Evolutionary conservation across 257 asterid species (phyloP).

Genomic region (Gentiana dahurica): DNA sequence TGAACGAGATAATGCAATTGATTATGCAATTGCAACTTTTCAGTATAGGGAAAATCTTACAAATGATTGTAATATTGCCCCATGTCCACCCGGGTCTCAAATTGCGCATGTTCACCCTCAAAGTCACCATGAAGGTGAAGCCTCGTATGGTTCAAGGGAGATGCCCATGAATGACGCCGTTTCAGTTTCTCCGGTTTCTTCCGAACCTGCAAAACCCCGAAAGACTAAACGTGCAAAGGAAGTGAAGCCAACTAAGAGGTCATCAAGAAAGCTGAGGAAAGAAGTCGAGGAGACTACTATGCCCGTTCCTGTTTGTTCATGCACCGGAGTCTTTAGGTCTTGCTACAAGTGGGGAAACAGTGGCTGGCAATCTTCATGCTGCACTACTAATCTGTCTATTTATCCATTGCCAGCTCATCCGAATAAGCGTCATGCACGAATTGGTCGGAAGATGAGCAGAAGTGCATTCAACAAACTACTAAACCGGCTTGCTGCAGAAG

Average conservation of each 20-base stretch:
- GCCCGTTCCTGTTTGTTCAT: conserved; percentile 93
- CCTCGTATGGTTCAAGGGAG: conserved; percentile 35
- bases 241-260: conserved; percentile 23
- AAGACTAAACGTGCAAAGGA: conserved; percentile 53
- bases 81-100: conserved; percentile 73
- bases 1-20: conserved; percentile 79
- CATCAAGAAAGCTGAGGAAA: conserved; percentile 44
- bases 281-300: conserved; percentile 74
- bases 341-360: conserved; percentile 99
- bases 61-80: conserved; percentile 32
- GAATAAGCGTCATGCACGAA: conserved; percentile 85
- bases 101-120: conserved; percentile 61
- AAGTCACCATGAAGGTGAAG: conserved; percentile 52
- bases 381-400: conserved; percentile 78
- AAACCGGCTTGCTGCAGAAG: conserved; percentile 82
- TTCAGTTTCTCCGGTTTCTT: conserved; percentile 35
- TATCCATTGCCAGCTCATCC: conserved; percentile 91
- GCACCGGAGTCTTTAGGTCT: conserved; percentile 77
- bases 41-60: conserved; percentile 57
- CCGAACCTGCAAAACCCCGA: conserved; percentile 58
- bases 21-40: conserved; percentile 44
- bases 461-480: conserved; percentile 87
- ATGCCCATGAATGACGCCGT: conserved; percentile 34
- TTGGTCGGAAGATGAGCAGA: conserved; percentile 97
- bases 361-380: conserved; percentile 99